Base-by-base conservation (phyloP, 805 yeast species). In the Saccharomycopsis malanga region DNA sequence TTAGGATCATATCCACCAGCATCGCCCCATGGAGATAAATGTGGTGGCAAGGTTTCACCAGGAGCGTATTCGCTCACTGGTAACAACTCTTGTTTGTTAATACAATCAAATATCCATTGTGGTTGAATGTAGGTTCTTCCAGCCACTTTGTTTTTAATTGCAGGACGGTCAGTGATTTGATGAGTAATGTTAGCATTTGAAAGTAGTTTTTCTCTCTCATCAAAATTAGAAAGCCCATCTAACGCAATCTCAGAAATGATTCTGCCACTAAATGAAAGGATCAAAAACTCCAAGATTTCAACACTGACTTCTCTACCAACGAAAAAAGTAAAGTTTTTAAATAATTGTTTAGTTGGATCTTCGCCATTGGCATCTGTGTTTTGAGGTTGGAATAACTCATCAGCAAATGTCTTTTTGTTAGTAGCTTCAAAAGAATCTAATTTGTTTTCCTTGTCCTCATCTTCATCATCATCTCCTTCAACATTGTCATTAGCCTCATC, bases 21-120 rank as follows among this genome's bases (percentile, higher is more conserved):
- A 69, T 93, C 98, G 57, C 98, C 98, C 98, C 98, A 93, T 71
- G 98, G 98, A 44, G 96, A 86, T 59, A 93, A 72, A 66, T 93
- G 98, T 32, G 98, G 97, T 39, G 98, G 98, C 54, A 93, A 72
- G 3, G 87, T 70, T 68, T 91, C 97, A 48, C 98, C 98, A 4
- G 96, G 96, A 38, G 94, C 84, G 61, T 93, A 93, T 46, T 73
- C 73, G 46, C 82, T 80, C 20, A 87, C 96, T 17, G 93, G 78
- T 50, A 84, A 71, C 52, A 93, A 71, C 50, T 76, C 71, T 42
- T 78, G 76, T 66, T 83, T 83, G 70, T 93, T 93, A 52, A 93
- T 69, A 59, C 83, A 81, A 64, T 93, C 98, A 63, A 93, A 89
- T 25, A 93, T 73, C 98, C 98, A 93, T 71, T 93, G 98, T 17